phyloP scores from a whole-genome alignment of 176 grass and related monocot species.

The Ensete ventricosum region DNA sequence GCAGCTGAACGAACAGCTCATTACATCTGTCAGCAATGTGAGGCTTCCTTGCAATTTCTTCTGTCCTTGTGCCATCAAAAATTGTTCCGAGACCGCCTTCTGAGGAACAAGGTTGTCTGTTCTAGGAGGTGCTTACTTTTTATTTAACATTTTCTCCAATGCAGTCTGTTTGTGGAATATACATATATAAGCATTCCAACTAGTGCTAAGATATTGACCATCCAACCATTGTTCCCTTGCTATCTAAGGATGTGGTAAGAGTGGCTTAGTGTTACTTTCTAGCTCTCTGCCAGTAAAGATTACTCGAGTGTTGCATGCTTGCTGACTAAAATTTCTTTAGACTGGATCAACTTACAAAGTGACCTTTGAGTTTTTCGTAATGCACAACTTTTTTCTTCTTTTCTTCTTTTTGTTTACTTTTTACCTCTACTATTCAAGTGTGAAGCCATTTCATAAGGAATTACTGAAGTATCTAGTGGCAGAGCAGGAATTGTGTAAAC shows the following conservation, averaged over 20 bases:
- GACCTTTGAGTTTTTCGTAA: background rate
- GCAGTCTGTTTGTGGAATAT: background rate
- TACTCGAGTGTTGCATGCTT: background rate
- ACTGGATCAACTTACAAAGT: background rate
- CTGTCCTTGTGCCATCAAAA: constrained; percentile 87
- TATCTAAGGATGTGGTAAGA: background rate
- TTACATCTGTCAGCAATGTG: constrained; percentile 81
- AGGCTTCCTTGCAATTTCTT: constrained; percentile 89
- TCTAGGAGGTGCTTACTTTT: constrained; percentile 12
- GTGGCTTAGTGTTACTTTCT: background rate
- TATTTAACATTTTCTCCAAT: background rate
- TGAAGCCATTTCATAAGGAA: constrained; percentile 10
- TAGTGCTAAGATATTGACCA: background rate
- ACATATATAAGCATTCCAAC: constrained; percentile 2
- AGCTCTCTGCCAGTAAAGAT: background rate
- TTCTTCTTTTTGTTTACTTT: background rate
- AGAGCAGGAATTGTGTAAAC: constrained; percentile 78
- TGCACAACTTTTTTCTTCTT: background rate
- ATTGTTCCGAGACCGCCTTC: constrained; percentile 65
- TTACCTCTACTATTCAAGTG: background rate
- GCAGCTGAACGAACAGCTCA: constrained; percentile 38
- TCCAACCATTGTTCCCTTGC: background rate
- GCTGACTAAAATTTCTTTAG: background rate
- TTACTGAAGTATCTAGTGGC: constrained; percentile 4
- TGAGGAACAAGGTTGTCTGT: constrained; percentile 69